Evolutionary conservation across 768 basidiomycete species (phyloP), one percentile per base, ranked within the genome.

Genomic region (Mycena filopes): DNA sequence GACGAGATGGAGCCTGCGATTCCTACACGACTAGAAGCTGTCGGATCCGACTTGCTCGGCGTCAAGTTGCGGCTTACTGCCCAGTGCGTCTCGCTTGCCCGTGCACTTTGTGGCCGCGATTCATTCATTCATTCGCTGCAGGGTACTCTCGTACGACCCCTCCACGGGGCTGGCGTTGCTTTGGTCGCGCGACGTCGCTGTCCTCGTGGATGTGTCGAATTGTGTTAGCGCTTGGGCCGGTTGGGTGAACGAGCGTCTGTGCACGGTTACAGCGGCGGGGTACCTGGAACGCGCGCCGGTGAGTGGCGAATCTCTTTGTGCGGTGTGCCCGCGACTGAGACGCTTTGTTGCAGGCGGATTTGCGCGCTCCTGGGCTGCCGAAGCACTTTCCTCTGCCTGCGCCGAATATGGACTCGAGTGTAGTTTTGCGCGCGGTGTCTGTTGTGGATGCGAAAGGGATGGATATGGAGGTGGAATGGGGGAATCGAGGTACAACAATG

Each of bases 21-120:
- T 46, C 81, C 83, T 23, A 82, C 79, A 49, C 79, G 75, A 72
- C 55, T 89, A 42, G 73, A 77, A 55, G 78, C 76, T 42, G 73
- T 89, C 46, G 72, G 74, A 28, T 73, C 79, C 21, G 70, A 73
- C 18, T 68, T 83, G 38, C 68, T 80, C 48, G 85, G 86, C 48
- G 78, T 76, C 58, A 90, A 90, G 76, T 67, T 90, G 65, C 81
- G 88, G 60, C 75, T 90, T 49, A 85, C 86, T 26, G 89, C 88
- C 69, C 79, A 85, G 89, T 89, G 74, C 62, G 83, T 73, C 16
- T 50, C 55, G 50, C 63, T 65, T 48, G 23, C 29, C 46, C 46
- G 11, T 36, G 36, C 60, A 13, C 31, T 51, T 47, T 43, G 28
- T 28, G 41, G 11, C 26, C 25, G n/a, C 25, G 21, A 23, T 36